Evolutionary conservation across 2,329 filamentous ascomycete genomes (phyloP), one percentile per base, ranked within the genome.

Genomic region (Apiospora arundinis): DNA sequence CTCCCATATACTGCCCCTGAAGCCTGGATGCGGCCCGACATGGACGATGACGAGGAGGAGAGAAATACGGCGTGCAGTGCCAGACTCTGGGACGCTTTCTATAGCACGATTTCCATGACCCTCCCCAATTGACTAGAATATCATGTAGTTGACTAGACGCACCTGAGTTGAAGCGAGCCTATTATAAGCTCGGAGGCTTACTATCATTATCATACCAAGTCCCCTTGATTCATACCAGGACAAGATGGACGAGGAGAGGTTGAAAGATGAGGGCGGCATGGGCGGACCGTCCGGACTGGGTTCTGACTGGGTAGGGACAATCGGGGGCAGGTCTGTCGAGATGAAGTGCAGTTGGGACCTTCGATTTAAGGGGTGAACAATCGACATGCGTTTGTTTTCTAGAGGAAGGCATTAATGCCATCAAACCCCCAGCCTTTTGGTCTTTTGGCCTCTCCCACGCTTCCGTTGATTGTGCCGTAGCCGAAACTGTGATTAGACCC

Each of bases 401-500:
- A 14, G 12, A 46, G 65, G 28, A 67, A 67, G n/a, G 65, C n/a
- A 32, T 28, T 25, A 67, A 46, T 45, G 40, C 65, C 42, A 67
- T 67, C 42, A 28, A 44, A 16, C 37, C 65, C 65, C 40, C 65
- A 45, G 40, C 40, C 40, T 14, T 46, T 28, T 23, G 12, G 12
- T 18, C 42, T 32, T 32, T 56, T 42, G 21, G 25, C 42, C 25
- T 25, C 23, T 45, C 65, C 14, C 65, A 67, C 65, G 65, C 44
- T 46, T 46, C 40, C 40, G 65, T 67, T 67, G n/a, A 67, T 45
- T 67, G 65, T 44, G 65, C 65, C 65, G 65, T 67, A 44, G 44
- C 65, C 67, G 67, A 69, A 49, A 69, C 44, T 69, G 67, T 69
- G 67, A 69, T 69, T 69, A 69, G 67, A 46, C 46, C 67, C 67